These are phyloP conservation scores for Meyerozyma athensensis DNA, from an alignment of 1,139 yeast genomes.

Conservation along the genomic window DNA sequence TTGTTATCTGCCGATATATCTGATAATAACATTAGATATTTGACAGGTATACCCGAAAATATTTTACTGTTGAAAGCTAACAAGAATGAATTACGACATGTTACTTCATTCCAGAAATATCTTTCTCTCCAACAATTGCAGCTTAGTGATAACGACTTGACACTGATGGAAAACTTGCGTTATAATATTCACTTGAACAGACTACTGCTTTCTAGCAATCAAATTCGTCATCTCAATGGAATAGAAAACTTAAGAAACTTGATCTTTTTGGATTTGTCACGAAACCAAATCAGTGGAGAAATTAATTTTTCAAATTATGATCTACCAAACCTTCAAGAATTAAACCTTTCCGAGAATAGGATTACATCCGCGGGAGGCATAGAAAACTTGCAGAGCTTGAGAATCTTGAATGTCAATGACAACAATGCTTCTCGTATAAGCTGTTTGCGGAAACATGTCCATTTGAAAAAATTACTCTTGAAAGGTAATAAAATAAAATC, in stretches of 20 bases:
- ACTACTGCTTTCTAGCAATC: constrained; percentile 30
- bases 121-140: constrained; percentile 42
- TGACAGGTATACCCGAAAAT: constrained; percentile 43
- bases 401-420: constrained; percentile 40
- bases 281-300: constrained; percentile 35
- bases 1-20: constrained; percentile 36
- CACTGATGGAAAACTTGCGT: constrained; percentile 26
- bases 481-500: constrained; percentile 33
- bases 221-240: constrained; percentile 31
- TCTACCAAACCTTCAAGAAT: constrained; percentile 39
- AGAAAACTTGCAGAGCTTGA: constrained; percentile 30
- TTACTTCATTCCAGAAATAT: constrained; percentile 38
- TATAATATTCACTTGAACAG: constrained; percentile 35
- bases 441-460: constrained; percentile 21
- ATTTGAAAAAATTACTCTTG: constrained; percentile 40
- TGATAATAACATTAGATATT: constrained; percentile 36
- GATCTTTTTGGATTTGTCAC: constrained; percentile 35
- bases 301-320: constrained; percentile 33
- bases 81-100: constrained; percentile 35
- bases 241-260: constrained; percentile 38
- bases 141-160: constrained; percentile 34
- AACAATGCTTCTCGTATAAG: constrained; percentile 29
- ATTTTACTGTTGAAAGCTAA: constrained; percentile 35
- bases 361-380: constrained; percentile 31
- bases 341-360: constrained; percentile 41